Conservation (phyloP, 2,329 filamentous ascomycete species). For the Colletotrichum magnum region DNA sequence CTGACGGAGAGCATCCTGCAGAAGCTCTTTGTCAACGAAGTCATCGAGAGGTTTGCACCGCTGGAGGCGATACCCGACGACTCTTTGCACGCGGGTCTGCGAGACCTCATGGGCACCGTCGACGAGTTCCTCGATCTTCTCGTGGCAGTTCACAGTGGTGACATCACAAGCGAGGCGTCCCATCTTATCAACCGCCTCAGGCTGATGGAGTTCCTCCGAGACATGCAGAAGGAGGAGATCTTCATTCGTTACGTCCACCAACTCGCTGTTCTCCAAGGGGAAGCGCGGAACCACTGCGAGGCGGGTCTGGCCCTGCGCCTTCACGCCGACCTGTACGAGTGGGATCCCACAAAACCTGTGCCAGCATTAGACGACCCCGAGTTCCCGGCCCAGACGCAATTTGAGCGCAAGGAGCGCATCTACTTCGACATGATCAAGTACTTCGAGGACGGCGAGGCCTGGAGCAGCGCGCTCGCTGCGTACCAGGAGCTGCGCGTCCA, state of each 20-base stretch:
- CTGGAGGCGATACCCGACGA: conserved; percentile 78
- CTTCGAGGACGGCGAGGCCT: conserved; percentile 94
- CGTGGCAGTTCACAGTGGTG: conserved; percentile 87
- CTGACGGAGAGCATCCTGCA: conserved; percentile 91
- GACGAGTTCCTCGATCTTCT: conserved; percentile 93
- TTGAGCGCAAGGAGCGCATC: conserved; percentile 91
- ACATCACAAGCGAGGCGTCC: conserved; percentile 79
- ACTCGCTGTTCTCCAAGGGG: conserved; percentile 82
- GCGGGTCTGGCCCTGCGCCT: conserved; percentile 90
- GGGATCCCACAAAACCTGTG: conserved; percentile 81
- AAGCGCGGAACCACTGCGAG: conserved; percentile 84
- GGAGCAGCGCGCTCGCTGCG: conserved; percentile 87
- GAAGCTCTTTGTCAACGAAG: conserved; percentile 90
- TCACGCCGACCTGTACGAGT: conserved; percentile 93
- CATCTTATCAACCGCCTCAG: conserved; percentile 90
- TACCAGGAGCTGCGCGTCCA: conserved; percentile 94
- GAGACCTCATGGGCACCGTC: conserved; percentile 84
- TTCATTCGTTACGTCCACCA: conserved; percentile 97
- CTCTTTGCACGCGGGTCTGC: conserved; percentile 81
- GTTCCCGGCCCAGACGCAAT: conserved; percentile 87
- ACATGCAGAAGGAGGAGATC: conserved; percentile 97
- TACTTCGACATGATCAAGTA: conserved; percentile 96
- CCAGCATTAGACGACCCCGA: conserved; percentile 78
- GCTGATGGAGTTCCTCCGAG: conserved; percentile 95
- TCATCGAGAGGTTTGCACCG: conserved; percentile 84